Percentiles rank a stretch among this genome's conserved stretches.
Conservation (phyloP, 2,329 filamentous ascomycete species). For the Myriosclerotinia scirpicola region DNA sequence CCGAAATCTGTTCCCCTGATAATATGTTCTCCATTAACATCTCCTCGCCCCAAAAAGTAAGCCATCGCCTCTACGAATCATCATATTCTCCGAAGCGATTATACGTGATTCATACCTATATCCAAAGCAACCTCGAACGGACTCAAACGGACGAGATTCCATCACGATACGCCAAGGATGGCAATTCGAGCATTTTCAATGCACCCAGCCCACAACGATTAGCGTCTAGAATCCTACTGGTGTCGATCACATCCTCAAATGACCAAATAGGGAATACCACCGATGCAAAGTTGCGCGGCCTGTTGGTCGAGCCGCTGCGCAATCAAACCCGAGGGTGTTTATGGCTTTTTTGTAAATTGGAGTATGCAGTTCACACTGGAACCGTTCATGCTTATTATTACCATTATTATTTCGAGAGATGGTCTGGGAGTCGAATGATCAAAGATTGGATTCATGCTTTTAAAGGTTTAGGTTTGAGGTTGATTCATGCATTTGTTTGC, state of each 20-base stretch:
- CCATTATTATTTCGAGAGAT: neutral
- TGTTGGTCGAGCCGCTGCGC: constrained; percentile 17
- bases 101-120: neutral
- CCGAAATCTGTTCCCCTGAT: neutral
- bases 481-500: neutral
- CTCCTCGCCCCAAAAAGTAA: neutral
- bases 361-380: constrained; percentile 3
- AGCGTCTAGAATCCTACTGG: neutral
- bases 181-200: constrained; percentile 12
- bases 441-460: neutral
- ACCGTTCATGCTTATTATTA: constrained; percentile 11
- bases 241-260: constrained; percentile 12
- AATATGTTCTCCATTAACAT: neutral
- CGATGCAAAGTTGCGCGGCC: constrained; percentile 24
- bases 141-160: neutral
- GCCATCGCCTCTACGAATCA: neutral
- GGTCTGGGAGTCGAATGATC: neutral
- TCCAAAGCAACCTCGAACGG: neutral
- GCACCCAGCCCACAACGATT: constrained; percentile 4
- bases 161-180: neutral
- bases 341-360: neutral
- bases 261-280: constrained; percentile 13
- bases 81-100: neutral
- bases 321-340: neutral
- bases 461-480: neutral